Base-by-base conservation (phyloP, 352 stramenopile genomes). In the Phytopythium oedochilum region DNA sequence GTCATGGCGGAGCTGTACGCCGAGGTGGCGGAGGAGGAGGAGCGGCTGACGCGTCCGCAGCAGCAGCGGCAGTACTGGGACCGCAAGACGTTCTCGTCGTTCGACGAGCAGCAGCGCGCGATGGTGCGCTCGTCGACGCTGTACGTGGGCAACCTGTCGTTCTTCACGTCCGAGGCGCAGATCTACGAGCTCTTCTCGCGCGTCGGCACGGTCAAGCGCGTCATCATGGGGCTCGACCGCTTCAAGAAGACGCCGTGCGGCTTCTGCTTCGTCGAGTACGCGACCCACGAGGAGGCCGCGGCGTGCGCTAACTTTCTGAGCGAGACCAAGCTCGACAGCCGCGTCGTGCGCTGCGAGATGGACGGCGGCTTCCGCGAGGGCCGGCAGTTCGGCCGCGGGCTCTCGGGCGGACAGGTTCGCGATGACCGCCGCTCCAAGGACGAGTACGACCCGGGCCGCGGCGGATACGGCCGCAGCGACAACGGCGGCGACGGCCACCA, bases 121-220 rank as follows among this genome's bases (percentile, higher is more conserved):
- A 89, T 99, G 51, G 80, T 77, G 22, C 79, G 75, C 43, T 98
- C 89, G 23, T 68, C 67, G 11, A 99, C 96, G 23, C 66, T 99
- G 23, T 99, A 99, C 71, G 79, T 99, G 34, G 97, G 97, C 44
- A 99, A 99, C 68, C 66, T 99, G 43, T 94, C 89, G 40, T 99
- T 99, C 72, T 98, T 97, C 59, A 99, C 96, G 22, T 95, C 89
- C 20, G 92, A 98, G 57, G 71, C 83, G 34, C 95, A 99, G 68
- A 94, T 99, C 55, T 92, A 92, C 65, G 88, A 96, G 64, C 81
- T 97, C 46, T 99, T 99, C 68, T 89, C 80, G 53, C 81, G 83
- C 61, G 83, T 98, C 40, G 97, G 97, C 44, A 84, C 83, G 20
- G 92, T 99, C 28, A 75, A 86, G 52, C 71, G 83, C 53, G 85